Percentiles rank a stretch among this genome's conserved stretches.
Evolutionary conservation across 2,329 filamentous ascomycete species (phyloP).

Genomic region (Periconia sp.): DNA sequence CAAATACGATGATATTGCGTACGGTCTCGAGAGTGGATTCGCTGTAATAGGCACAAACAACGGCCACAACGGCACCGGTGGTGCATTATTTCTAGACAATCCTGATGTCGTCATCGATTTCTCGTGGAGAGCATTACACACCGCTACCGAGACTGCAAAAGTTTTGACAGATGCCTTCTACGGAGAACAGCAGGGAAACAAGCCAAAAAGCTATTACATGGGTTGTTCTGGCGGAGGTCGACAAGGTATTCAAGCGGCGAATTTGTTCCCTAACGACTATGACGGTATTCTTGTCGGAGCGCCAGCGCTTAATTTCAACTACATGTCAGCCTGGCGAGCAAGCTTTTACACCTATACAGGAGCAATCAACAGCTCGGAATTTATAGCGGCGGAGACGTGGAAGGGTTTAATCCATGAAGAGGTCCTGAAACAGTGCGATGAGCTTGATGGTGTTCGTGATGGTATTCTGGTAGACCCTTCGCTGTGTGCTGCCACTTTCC

Average conservation of each 20-base stretch:
- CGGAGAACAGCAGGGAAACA: slow-evolving; percentile 28
- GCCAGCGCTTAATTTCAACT: slow-evolving; percentile 38
- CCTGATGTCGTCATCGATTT: slow-evolving; percentile 57
- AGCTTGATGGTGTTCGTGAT: slow-evolving; percentile 55
- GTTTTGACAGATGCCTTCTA: slow-evolving; percentile 47
- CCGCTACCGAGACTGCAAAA: slow-evolving; percentile 47
- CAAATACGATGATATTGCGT: slow-evolving; percentile 48
- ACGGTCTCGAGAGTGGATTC: slow-evolving; percentile 44
- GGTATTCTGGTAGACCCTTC: slow-evolving; percentile 54
- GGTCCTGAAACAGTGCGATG: slow-evolving; percentile 58
- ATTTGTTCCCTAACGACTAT: slow-evolving; percentile 39
- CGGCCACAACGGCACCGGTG: slow-evolving; percentile 52
- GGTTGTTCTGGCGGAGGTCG: slow-evolving; percentile 44
- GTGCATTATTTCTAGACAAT: slow-evolving; percentile 52
- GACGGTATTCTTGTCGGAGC: slow-evolving; percentile 43
- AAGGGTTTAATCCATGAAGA: slow-evolving; percentile 48
- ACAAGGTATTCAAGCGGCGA: slow-evolving; percentile 36
- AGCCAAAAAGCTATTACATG: slow-evolving; percentile 49
- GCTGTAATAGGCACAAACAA: slow-evolving; percentile 49
- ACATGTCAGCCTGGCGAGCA: slow-evolving; percentile 34
- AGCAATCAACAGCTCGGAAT: slow-evolving; percentile 22
- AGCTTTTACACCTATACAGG: slow-evolving; percentile 39
- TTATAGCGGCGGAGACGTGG: slow-evolving; percentile 29
- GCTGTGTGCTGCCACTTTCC: slow-evolving; percentile 44
- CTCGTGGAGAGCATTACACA: slow-evolving; percentile 53